These are phyloP conservation scores for Penicillium olsonii DNA, from an alignment of 2,329 filamentous ascomycete species.

Conservation along the genomic window DNA sequence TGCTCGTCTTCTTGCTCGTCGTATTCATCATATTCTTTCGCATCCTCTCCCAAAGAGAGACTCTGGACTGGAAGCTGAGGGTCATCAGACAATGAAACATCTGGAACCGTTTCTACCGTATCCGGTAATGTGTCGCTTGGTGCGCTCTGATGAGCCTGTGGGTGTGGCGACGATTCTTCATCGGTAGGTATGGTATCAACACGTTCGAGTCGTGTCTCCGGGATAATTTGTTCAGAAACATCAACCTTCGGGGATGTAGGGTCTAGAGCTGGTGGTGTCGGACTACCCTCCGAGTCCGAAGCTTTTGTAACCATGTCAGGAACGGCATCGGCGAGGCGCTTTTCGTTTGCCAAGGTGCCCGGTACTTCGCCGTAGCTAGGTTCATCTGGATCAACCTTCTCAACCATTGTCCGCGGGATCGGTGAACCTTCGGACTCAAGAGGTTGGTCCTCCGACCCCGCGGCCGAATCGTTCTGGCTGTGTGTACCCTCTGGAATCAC, in stretches of 20 bases:
- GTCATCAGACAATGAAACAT: conserved; percentile 54
- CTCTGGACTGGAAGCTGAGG: conserved; percentile 41
- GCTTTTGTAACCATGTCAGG: conserved; percentile 59
- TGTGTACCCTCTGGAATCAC: conserved; percentile 52
- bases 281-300: conserved; percentile 41
- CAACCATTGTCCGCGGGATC: conserved; percentile 62
- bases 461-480: conserved; percentile 43
- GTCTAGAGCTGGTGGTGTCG: conserved; percentile 14
- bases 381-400: conserved; percentile 59
- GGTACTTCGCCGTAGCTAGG: conserved; percentile 64
- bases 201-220: conserved; percentile 47
- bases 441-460: conserved; percentile 45
- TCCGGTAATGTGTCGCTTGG: conserved; percentile 48
- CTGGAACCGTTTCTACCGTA: conserved; percentile 43
- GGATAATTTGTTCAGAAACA: conserved; percentile 30
- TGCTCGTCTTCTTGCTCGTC: conserved; percentile 62
- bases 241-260: conserved; percentile 24
- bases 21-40: conserved; percentile 41
- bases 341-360: conserved; percentile 59
- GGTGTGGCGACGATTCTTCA: conserved; percentile 30
- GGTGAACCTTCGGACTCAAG: conserved; percentile 54
- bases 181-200: conserved; percentile 44
- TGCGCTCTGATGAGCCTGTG: conserved; percentile 42
- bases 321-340: conserved; percentile 59
- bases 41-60: conserved; percentile 59